A percentile compares a stretch with the other conserved stretches of the same genome.
Evolutionary conservation across 2,329 filamentous ascomycete genomes (phyloP).

Genomic region (Acrodontium crateriforme): DNA sequence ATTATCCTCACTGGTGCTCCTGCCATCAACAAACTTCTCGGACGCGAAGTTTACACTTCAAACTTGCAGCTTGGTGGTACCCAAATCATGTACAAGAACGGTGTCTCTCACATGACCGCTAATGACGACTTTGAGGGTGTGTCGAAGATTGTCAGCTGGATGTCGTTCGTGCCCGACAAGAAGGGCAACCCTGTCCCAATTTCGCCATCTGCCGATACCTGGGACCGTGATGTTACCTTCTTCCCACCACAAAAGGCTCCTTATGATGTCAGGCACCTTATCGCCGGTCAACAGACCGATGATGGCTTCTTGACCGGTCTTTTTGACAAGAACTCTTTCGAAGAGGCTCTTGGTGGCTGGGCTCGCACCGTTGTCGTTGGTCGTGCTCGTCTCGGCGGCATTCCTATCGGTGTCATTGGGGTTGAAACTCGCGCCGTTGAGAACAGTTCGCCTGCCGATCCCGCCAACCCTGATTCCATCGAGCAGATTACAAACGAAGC

Average conservation of each 20-base stretch:
- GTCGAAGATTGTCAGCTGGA: constrained; percentile 94
- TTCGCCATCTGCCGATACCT: constrained; percentile 67
- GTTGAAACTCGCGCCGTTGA: constrained; percentile 94
- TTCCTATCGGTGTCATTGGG: constrained; percentile 94
- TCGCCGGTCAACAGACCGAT: constrained; percentile 72
- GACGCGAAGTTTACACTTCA: constrained; percentile 95
- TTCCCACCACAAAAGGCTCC: constrained; percentile 66
- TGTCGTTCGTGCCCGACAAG: constrained; percentile 94
- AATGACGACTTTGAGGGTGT: constrained; percentile 96
- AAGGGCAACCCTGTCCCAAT: constrained; percentile 89
- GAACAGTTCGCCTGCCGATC: constrained; percentile 91
- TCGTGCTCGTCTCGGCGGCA: constrained; percentile 89
- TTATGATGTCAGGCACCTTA: constrained; percentile 90
- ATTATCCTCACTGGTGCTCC: constrained; percentile 97
- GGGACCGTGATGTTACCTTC: constrained; percentile 87
- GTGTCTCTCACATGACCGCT: constrained; percentile 97
- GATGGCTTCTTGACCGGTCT: constrained; percentile 80
- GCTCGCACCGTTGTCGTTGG: constrained; percentile 92
- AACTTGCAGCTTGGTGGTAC: constrained; percentile 98
- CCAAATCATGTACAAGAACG: constrained; percentile 99
- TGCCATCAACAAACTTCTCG: constrained; percentile 94
- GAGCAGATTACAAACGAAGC: constrained; percentile 91
- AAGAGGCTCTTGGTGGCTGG: constrained; percentile 94
- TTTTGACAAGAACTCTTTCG: constrained; percentile 93
- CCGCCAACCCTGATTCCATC: constrained; percentile 95